Conservation (phyloP, 768 basidiomycete genomes). For the Leccinum longicurvipes region DNA sequence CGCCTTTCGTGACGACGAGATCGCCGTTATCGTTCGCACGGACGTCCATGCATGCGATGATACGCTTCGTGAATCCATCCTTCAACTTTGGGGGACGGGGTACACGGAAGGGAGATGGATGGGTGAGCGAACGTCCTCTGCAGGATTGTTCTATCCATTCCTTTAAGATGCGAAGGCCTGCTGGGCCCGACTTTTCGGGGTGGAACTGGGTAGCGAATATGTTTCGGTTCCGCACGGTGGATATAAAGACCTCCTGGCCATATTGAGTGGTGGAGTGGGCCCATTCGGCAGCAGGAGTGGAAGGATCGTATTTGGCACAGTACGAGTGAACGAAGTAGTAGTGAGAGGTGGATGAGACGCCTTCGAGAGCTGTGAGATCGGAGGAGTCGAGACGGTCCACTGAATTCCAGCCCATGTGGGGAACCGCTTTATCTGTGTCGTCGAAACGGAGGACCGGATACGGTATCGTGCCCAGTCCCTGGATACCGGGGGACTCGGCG, state of each 20-base stretch:
- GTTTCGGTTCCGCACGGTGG: constrained; percentile 76
- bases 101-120: constrained; percentile 27
- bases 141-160: constrained; percentile 71
- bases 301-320: constrained; percentile 71
- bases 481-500: constrained; percentile 60
- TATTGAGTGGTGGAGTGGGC: constrained; percentile 87
- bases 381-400: constrained; percentile 54
- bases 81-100: constrained; percentile 39
- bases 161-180: constrained; percentile 77
- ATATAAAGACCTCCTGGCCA: constrained; percentile 88
- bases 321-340: constrained; percentile 99
- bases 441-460: constrained; percentile 72
- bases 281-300: constrained; percentile 65
- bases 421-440: constrained; percentile 77
- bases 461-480: constrained; percentile 87
- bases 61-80: constrained; percentile 85
- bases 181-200: constrained; percentile 92
- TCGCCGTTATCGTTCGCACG: constrained; percentile 95
- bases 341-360: constrained; percentile 52
- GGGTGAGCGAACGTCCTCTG: constrained; percentile 34
- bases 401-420: constrained; percentile 98
- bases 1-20: constrained; percentile 98
- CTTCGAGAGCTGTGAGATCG: constrained; percentile 39
- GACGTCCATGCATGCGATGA: constrained; percentile 97
- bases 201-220: constrained; percentile 96